Evolutionary conservation across 768 basidiomycete species (phyloP).

Genomic region (Calocybe cyanea): DNA sequence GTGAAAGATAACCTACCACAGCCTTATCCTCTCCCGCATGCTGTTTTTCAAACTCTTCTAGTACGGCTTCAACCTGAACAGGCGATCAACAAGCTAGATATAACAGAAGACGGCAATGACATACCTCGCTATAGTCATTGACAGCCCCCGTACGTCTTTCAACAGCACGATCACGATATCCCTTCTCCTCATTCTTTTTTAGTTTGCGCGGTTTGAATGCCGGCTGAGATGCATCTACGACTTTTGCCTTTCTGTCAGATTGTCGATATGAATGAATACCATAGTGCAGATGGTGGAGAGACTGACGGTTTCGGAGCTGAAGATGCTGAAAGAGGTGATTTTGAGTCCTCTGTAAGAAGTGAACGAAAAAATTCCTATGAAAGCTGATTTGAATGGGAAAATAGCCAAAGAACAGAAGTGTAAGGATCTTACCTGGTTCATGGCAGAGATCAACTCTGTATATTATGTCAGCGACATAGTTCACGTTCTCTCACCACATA

Average conservation of each 20-base stretch:
- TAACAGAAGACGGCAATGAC: slow-evolving; percentile 13
- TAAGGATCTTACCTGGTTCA: slow-evolving; percentile 30
- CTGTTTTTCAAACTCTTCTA: slow-evolving; percentile 77
- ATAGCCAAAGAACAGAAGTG: not conserved
- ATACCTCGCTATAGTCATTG: slow-evolving; percentile 74
- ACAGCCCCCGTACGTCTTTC: slow-evolving; percentile 65
- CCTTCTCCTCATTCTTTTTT: slow-evolving; percentile 48
- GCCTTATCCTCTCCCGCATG: slow-evolving; percentile 56
- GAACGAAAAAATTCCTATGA: slow-evolving; percentile 57
- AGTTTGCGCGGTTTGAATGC: slow-evolving; percentile 82
- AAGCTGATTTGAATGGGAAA: not conserved
- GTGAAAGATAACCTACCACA: slow-evolving; percentile 38
- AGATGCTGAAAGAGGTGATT: slow-evolving; percentile 18
- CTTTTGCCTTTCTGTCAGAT: slow-evolving; percentile 36
- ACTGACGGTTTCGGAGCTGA: slow-evolving; percentile 28
- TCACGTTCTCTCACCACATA: too few species aligned
- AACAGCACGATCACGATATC: slow-evolving; percentile 73
- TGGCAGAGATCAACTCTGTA: too few species aligned
- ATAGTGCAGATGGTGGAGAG: not conserved
- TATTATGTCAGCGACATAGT: too few species aligned
- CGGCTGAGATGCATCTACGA: slow-evolving; percentile 48
- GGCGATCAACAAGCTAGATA: not conserved
- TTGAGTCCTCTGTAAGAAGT: slow-evolving; percentile 35
- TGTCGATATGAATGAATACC: not conserved
- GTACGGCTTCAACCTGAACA: slow-evolving; percentile 69